Percentiles rank a stretch among this genome's conserved stretches.
Conservation (phyloP, 345 rosid species). For the Lumnitzera littorea region DNA sequence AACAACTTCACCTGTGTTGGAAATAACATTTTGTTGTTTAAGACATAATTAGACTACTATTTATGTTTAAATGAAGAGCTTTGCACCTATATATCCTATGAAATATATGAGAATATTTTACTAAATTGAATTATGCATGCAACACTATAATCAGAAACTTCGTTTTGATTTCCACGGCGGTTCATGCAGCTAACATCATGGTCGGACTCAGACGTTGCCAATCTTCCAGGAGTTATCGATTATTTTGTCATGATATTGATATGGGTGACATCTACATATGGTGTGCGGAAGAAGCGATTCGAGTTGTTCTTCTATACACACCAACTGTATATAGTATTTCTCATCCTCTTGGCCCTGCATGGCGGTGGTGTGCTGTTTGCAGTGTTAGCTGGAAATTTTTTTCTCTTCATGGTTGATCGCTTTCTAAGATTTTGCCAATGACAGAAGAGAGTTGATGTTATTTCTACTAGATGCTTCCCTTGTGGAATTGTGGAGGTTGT, state of each 20-base stretch:
- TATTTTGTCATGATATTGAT: constrained; percentile 65
- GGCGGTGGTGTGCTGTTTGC: constrained; percentile 67
- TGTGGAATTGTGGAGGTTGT: constrained; percentile 73
- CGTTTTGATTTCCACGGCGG: no score
- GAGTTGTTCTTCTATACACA: constrained; percentile 91
- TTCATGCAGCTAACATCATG: constrained; percentile 48
- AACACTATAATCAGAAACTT: no score
- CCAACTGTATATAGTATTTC: constrained; percentile 71
- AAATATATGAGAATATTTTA: no score
- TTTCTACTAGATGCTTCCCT: constrained; percentile 71
- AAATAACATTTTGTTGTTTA: no score
- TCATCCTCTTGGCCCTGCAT: constrained; percentile 73
- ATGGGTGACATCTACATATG: constrained; percentile 74
- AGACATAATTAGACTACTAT: no score
- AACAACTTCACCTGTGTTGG: no score
- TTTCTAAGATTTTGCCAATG: constrained; percentile 90
- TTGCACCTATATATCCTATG: no score
- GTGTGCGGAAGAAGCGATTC: constrained; percentile 58
- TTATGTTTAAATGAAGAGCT: no score
- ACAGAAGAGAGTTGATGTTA: constrained; percentile 47
- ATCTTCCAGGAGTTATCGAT: constrained; percentile 69
- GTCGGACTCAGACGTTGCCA: constrained; percentile 46
- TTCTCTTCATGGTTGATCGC: constrained; percentile 78
- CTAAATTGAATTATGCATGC: no score
- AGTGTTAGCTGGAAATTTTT: constrained; percentile 69